Evolutionary conservation across 2,329 filamentous ascomycete genomes (phyloP).

Genomic region (Penicillium hesseltinei): DNA sequence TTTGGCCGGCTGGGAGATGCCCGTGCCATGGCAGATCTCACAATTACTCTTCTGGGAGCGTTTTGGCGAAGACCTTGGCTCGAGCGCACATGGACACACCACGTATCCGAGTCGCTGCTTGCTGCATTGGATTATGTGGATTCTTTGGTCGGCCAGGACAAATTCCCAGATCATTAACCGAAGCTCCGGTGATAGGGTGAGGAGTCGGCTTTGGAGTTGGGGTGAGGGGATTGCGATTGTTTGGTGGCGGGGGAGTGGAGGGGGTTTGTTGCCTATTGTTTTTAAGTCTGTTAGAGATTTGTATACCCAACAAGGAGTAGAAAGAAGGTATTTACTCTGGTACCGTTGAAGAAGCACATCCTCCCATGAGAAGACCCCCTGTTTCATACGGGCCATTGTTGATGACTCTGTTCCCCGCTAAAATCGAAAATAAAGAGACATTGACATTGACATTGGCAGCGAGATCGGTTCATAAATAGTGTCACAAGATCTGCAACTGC

Average conservation of each 20-base stretch:
- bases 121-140: constrained; percentile 38
- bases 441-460: neutral
- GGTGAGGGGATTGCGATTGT: constrained; percentile 8
- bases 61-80: neutral
- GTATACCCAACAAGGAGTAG: too few relatives aligned
- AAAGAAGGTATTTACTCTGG: constrained; percentile 26
- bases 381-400: constrained; percentile 36
- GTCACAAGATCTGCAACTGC: neutral
- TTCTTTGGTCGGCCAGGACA: constrained; percentile 30
- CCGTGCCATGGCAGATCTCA: constrained; percentile 35
- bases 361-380: constrained; percentile 42
- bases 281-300: neutral
- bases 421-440: neutral
- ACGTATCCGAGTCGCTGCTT: constrained; percentile 34
- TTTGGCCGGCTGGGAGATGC: constrained; percentile 30
- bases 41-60: constrained; percentile 14
- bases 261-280: constrained; percentile 32
- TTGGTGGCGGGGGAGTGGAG: constrained; percentile 19
- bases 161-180: constrained; percentile 40
- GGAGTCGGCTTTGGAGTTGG: constrained; percentile 30
- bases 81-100: constrained; percentile 24
- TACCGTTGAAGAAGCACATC: constrained; percentile 42
- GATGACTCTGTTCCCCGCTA: neutral
- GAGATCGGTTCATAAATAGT: neutral
- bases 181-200: constrained; percentile 36